Base-by-base conservation (phyloP, 2,329 filamentous ascomycete genomes). In the Aspergillus arachidicola region DNA sequence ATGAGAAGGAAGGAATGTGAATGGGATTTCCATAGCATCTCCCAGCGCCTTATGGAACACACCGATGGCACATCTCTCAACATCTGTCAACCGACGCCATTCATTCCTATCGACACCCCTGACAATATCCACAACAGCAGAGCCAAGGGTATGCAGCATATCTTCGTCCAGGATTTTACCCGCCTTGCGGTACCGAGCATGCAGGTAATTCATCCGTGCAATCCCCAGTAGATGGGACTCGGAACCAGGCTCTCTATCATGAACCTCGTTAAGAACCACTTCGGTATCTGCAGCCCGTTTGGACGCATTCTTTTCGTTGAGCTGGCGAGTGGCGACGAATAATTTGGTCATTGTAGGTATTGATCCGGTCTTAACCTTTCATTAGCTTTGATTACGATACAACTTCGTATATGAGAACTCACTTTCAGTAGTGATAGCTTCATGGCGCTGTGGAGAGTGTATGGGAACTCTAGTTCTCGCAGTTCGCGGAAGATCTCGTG, bases 21-120 rank as follows among this genome's bases (percentile, higher is more conserved):
- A 75, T 1, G 69, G 64, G 55, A 91, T 90, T 0, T 81, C 82
- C 88, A 91, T 91, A 66, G 85, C 84, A 62, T 90, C 86, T 12
- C 88, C 89, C 1, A 75, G 30, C 89, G 78, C 61, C 80, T 79
- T 74, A 87, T 89, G 88, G 87, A 91, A 71, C 87, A 85, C 4
- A 82, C 85, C 50, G 82, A 87, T 73, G 1, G 88, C 89, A 63
- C 87, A 89, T 11, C 79, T 70, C 73, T 92, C 90, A 77, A 91
- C 82, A 1, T 87, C 83, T 10, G 84, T 87, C 19, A 91, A 74
- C 4, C 76, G 48, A 2, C 90, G 83, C 89, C 89, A 92, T 71
- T 92, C 90, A 68, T 86, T 88, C 5, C 79, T 76, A 5, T 80
- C 75, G n/a, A 88, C 82, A 80, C 87, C 91, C 34, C 82, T 79